Evolutionary conservation across 257 asterid genomes (phyloP).

Genomic region (Thymus mandschuricus): DNA sequence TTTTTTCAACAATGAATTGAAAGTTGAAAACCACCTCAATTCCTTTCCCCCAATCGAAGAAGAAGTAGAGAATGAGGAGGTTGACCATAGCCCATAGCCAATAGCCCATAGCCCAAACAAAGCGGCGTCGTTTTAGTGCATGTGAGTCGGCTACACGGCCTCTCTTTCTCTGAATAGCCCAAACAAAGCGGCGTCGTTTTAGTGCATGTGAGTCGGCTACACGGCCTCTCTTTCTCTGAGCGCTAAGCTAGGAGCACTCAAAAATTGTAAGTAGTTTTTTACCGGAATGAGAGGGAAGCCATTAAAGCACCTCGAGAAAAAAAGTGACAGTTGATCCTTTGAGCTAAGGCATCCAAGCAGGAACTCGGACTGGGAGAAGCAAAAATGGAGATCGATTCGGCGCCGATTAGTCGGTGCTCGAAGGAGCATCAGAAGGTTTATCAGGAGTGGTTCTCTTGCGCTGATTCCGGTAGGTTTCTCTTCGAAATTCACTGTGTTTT

Average conservation of each 20-base stretch:
- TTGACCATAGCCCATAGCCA: neutral
- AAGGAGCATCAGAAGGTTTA: conserved; percentile 81
- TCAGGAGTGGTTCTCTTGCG: conserved; percentile 72
- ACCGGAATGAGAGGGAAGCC: conserved; percentile 11
- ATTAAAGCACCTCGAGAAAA: neutral
- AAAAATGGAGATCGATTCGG: conserved; percentile 80
- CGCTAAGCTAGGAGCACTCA: neutral
- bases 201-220: neutral
- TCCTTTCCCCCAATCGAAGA: neutral
- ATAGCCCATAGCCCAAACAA: neutral
- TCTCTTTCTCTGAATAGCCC: neutral
- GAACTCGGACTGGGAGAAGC: neutral
- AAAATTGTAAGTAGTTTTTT: neutral
- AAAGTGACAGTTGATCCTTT: neutral
- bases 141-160: neutral
- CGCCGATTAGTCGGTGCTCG: conserved; percentile 80
- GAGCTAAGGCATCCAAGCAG: neutral
- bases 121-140: conserved; percentile 26
- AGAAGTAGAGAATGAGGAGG: neutral
- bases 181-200: conserved; percentile 27
- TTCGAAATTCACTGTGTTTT: neutral
- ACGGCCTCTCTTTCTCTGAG: neutral
- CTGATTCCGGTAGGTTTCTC: conserved; percentile 71
- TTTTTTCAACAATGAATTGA: no score
- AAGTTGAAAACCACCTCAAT: no score